phyloP scores from a whole-genome alignment of 1,284 basidiomycete species.

The Thelephora terrestris region DNA sequence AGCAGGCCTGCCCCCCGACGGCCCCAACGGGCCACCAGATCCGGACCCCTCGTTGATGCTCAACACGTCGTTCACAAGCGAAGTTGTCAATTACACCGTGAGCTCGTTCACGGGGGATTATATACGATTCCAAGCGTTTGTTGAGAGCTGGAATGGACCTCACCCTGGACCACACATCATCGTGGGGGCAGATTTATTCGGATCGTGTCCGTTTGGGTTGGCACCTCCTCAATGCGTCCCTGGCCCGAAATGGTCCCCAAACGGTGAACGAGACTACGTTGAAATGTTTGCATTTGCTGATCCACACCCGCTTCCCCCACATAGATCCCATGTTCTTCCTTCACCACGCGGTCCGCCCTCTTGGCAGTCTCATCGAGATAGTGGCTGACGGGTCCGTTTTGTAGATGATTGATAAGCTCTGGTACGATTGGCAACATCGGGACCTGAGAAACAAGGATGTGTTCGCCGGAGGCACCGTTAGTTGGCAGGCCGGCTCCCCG shows the following conservation, averaged over 20 bases:
- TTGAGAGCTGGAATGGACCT: too few species aligned
- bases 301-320: background rate
- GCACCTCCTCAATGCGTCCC: too few species aligned
- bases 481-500: background rate
- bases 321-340: conserved; percentile 29
- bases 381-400: background rate
- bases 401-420: conserved; percentile 32
- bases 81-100: conserved; percentile 19
- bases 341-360: conserved; percentile 25
- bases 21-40: too few species aligned
- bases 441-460: conserved; percentile 18
- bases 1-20: too few species aligned
- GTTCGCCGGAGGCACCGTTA: conserved; percentile 23
- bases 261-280: background rate
- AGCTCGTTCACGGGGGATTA: conserved; percentile 24
- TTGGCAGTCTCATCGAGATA: background rate
- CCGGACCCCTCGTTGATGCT: too few species aligned
- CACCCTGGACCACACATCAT: too few species aligned
- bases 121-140: conserved; percentile 24
- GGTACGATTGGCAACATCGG: conserved; percentile 28
- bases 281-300: background rate
- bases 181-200: too few species aligned
- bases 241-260: background rate
- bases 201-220: too few species aligned
- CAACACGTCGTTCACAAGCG: conserved; percentile 22